Evolutionary conservation across 2,329 filamentous ascomycete species (phyloP), one percentile per base, ranked within the genome.

Genomic region (Didymella segeticola): DNA sequence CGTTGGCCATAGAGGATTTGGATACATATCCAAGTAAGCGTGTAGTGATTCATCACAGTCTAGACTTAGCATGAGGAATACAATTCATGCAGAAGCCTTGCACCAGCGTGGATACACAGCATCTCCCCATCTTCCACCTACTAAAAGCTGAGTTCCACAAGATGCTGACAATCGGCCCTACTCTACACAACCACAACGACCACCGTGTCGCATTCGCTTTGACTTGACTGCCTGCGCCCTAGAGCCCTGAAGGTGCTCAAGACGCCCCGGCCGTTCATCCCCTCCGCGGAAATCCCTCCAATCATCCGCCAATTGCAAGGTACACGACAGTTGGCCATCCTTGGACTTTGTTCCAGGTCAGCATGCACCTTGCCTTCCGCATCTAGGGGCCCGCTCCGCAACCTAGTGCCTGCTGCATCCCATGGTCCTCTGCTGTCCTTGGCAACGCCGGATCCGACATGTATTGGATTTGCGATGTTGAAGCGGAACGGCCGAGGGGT

Each of bases 21-120:
- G 12, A 14, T 20, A 15, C 20, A 22, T 12, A 12, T 17, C 38
- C 27, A 41, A 14, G 15, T 17, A 19, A 15, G 34, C 39, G 43
- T 48, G 43, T 48, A 22, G 39, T 54, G 51, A 54, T 39, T 34
- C 39, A 54, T 48, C 33, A 54, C 43, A 45, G 10, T 49, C 33
- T 45, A 36, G 17, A 39, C 39, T 22, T 22, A 36, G 38, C 31
- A 23, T 45, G 17, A 25, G 41, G 45, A 26, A 15, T 29, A 49
- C 34, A 41, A 48, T 14, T 20, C 15, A 30, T 39, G 45, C 51
- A 45, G 27, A 41, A 39, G 19, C 14, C 39, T 20, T 45, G 51
- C 39, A 45, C 27, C 41, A 17, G 51, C 23, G 27, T 39, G 37
- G 38, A 23, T 34, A 48, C 51, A 53, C 38, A 33, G 23, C 36